Percentiles rank a stretch among this genome's conserved stretches.
These are phyloP conservation scores for Fusarium brevicatenulatum DNA, from an alignment of 2,329 filamentous ascomycete genomes.

Conservation along the genomic window DNA sequence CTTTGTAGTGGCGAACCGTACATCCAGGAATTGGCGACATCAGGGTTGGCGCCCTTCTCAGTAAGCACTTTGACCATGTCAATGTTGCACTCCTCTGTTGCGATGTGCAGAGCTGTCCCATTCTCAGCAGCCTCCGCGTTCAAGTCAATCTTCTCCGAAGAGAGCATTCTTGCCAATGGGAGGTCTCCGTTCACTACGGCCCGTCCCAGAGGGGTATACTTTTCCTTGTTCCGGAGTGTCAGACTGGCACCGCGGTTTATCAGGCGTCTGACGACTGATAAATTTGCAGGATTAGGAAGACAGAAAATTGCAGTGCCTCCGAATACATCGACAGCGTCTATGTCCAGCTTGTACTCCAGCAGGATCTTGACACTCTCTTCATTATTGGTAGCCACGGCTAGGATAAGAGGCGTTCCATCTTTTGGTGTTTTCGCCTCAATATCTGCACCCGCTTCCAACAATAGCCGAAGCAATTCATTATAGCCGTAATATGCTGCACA, in stretches of 20 bases:
- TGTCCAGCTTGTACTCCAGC: neutral
- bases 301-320: neutral
- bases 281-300: neutral
- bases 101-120: neutral
- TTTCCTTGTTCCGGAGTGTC: neutral
- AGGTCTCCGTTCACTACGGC: neutral
- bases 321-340: neutral
- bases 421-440: neutral
- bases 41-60: accelerated
- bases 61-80: neutral
- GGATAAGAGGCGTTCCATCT: neutral
- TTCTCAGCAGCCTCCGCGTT: neutral
- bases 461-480: neutral
- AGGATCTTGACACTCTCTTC: neutral
- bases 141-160: neutral
- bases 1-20: neutral
- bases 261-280: neutral
- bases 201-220: neutral
- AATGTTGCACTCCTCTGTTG: neutral
- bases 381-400: accelerated
- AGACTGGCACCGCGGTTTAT: neutral
- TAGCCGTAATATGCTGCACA: neutral
- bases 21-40: neutral
- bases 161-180: accelerated
- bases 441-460: neutral